phyloP scores from a whole-genome alignment of 2,329 filamentous ascomycete species.

The Chaetomium olivaceum region DNA sequence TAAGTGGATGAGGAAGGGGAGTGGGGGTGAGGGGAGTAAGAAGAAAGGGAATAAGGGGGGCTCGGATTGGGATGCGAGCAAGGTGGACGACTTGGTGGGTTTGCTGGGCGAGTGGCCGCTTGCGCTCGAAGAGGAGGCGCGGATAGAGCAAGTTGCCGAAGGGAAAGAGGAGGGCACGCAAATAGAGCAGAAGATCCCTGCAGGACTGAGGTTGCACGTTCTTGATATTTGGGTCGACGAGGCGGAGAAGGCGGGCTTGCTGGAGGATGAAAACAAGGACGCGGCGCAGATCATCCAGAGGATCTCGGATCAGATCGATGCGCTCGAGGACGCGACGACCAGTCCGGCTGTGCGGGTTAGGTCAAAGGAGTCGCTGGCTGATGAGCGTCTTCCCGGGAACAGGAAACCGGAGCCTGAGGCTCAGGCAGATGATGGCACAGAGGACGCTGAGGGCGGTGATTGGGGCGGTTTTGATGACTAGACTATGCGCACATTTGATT shows the following conservation, averaged over 20 bases:
- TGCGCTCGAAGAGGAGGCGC: slow-evolving; percentile 40
- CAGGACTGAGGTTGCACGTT: slow-evolving; percentile 83
- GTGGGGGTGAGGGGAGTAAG: background rate
- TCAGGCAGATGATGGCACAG: slow-evolving; percentile 30
- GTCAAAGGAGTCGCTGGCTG: slow-evolving; percentile 68
- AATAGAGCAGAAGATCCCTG: slow-evolving; percentile 56
- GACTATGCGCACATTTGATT: background rate
- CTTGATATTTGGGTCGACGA: slow-evolving; percentile 93
- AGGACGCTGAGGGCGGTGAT: slow-evolving; percentile 17
- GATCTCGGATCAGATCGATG: slow-evolving; percentile 58
- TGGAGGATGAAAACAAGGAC: slow-evolving; percentile 44
- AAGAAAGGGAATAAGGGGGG: slow-evolving; percentile 13
- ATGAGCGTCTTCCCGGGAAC: slow-evolving; percentile 72
- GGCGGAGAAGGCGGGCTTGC: slow-evolving; percentile 67
- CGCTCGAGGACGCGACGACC: slow-evolving; percentile 56
- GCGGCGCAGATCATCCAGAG: slow-evolving; percentile 50
- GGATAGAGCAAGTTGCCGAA: slow-evolving; percentile 26
- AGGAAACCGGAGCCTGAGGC: slow-evolving; percentile 39
- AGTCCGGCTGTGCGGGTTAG: slow-evolving; percentile 72
- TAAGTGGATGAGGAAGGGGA: slow-evolving; percentile 41
- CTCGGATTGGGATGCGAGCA: slow-evolving; percentile 29
- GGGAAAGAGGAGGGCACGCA: slow-evolving; percentile 36
- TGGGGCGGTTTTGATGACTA: slow-evolving; percentile 34
- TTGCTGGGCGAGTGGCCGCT: slow-evolving; percentile 50
- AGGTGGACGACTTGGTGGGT: slow-evolving; percentile 40